Evolutionary conservation across 2,329 filamentous ascomycete genomes (phyloP), one percentile per base, ranked within the genome.

Genomic region (Penicillium hordei): DNA sequence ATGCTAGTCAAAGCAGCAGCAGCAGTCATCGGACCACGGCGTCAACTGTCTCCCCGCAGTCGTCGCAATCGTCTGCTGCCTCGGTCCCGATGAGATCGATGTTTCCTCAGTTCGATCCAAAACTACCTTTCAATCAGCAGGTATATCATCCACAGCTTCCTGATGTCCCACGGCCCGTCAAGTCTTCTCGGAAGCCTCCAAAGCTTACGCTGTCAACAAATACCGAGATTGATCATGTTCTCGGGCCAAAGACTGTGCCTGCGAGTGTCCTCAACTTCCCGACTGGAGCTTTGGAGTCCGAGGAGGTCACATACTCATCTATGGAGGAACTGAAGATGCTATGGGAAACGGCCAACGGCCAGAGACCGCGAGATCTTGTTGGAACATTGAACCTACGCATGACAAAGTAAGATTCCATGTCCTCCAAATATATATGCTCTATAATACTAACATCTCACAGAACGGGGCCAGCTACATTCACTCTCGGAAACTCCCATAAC

Each of bases 311-410:
- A n/a, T 76, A 76, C 50, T 77, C 78, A 5, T 72, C 76, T 7
- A 60, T 67, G 12, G 68, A 72, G 46, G 75, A 79, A 39, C 66
- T 81, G 10, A 68, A 69, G 44, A 69, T 68, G 34, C 60, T 81
- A 29, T 80, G 78, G 78, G 76, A 79, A 42, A 72, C 73, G 39
- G 73, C 78, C 40, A 80, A 80, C 67, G 78, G 78, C 1, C 77
- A 78, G 58, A 65, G 72, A 29, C 67, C 70, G 4, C 65, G 70
- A 51, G 63, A 67, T 29, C 54, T 70, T 3, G 64, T 70, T 19
- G 72, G 65, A 8, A 69, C 62, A 8, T 77, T 78, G 57, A 74
- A 76, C 51, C 61, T 81, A 27, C 73, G 72, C 33, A 69, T 80
- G 62, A 67, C 71, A 62, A 75, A 74, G 78, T 80, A 69, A 63